Base-by-base conservation (phyloP, 495 filamentous ascomycete genomes). In the Evernia prunastri region DNA sequence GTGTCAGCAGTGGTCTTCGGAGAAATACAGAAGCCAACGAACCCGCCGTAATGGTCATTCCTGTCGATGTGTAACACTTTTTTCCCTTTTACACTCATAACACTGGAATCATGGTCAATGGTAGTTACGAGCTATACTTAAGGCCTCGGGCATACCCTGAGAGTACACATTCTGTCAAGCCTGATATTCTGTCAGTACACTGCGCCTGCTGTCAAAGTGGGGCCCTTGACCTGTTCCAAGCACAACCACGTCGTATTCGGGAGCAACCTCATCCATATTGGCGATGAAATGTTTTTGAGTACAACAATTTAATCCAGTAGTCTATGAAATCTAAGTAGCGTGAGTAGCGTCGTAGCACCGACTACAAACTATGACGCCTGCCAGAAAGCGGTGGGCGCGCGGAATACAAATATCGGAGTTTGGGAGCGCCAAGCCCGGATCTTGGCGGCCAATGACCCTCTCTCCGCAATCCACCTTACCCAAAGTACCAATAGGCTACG, bases 1-100 rank as follows among this genome's bases (percentile, higher is more conserved):
- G 47, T 49, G 67, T 79, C 63, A 78, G 75, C 64, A 61, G 36
- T 23, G 33, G 40, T n/a, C 53, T 63, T 60, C 43, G 35, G 71
- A 72, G 66, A 62, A 62, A 58, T 58, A 51, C 56, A 47, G 58
- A 57, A 54, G 56, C 47, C 39, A 59, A 84, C 89, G 67, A 76
- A 96, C 92, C 91, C 95, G 83, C 94, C 94, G 76, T 98, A 98
- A 79, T 97, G 92, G 73, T 96, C 92, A 76, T 97, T 97, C 77
- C 94, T 88, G 78, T 98, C 94, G 73, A 98, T 97, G 80, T 98
- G 96, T 64, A 98, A 83, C 63, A 98, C 95, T 80, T 97, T 97
- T 82, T 95, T 94, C 66, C 94, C 94, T 81, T 97, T 96, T 63
- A 97, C 95, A 78, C 93, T 96, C 74, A 98, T 82, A 65, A 98